phyloP scores from a whole-genome alignment of 768 basidiomycete species.

The Auricularia sp. region DNA sequence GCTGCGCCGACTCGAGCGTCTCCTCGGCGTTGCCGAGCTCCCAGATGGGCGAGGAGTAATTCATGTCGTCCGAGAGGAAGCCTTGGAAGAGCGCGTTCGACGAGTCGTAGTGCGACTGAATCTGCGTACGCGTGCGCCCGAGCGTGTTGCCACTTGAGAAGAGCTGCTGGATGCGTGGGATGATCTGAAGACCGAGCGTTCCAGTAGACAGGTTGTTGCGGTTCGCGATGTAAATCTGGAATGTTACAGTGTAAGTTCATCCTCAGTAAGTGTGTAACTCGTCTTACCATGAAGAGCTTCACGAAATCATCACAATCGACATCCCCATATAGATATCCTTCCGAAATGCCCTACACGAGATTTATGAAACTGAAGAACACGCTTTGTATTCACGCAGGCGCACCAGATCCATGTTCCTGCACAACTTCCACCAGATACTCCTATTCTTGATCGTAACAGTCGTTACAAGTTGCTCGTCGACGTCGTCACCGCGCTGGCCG shows the following conservation, averaged over 20 bases:
- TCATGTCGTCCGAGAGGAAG: conserved; percentile 83
- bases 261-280: too few relatives aligned
- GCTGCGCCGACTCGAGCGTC: conserved; percentile 1
- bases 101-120: conserved; percentile 82
- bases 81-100: conserved; percentile 83
- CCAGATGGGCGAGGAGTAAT: conserved; percentile 89
- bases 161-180: conserved; percentile 44
- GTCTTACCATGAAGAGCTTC: conserved; percentile 46
- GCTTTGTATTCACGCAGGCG: not conserved
- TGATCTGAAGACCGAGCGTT: conserved; percentile 42
- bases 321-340: conserved; percentile 71
- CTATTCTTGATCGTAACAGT: not conserved
- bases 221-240: conserved; percentile 55
- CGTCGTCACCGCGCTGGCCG: not conserved
- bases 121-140: conserved; percentile 47
- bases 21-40: conserved; percentile 13
- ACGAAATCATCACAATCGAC: conserved; percentile 56
- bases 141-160: conserved; percentile 54
- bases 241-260: not conserved
- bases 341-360: conserved; percentile 20
- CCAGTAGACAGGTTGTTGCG: conserved; percentile 38
- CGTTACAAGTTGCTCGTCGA: not conserved
- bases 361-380: too few relatives aligned
- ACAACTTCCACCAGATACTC: not conserved
- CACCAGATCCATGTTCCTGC: not conserved